phyloP scores from a whole-genome alignment of 1,284 basidiomycete species.

The Thecaphora thlaspeos region DNA sequence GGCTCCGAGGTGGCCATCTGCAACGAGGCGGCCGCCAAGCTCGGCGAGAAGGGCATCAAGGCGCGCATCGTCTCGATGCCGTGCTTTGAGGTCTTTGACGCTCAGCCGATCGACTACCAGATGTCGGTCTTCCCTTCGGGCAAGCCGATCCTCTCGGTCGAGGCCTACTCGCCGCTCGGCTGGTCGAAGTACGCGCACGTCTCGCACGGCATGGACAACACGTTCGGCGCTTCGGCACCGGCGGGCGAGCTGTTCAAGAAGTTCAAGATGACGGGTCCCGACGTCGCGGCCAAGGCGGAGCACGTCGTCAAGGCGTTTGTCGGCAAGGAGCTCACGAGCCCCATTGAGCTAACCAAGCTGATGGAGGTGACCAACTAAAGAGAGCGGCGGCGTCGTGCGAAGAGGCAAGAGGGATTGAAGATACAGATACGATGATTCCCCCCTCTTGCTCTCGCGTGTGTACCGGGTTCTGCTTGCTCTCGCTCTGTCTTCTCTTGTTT shows the following conservation, averaged over 20 bases:
- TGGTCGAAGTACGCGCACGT: constrained; percentile 57
- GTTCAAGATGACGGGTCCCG: constrained; percentile 61
- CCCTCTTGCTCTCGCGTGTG: too few relatives aligned
- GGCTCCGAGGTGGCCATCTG: constrained; percentile 86
- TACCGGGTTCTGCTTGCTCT: too few relatives aligned
- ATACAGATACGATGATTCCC: too few relatives aligned
- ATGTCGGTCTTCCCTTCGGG: constrained; percentile 82
- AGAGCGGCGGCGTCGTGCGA: too few relatives aligned
- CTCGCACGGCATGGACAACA: constrained; percentile 41
- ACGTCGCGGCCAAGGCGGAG: constrained; percentile 74
- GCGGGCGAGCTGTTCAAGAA: constrained; percentile 78
- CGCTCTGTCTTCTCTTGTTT: too few relatives aligned
- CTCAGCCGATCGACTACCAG: constrained; percentile 76
- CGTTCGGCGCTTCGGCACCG: constrained; percentile 77
- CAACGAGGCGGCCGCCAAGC: constrained; percentile 75
- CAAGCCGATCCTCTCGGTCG: constrained; percentile 83
- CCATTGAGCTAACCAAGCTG: constrained; percentile 61
- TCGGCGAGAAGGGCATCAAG: constrained; percentile 69
- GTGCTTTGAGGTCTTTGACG: constrained; percentile 85
- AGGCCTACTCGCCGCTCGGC: constrained; percentile 66
- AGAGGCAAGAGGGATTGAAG: too few relatives aligned
- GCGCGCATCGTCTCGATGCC: constrained; percentile 82
- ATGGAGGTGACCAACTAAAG: too few relatives aligned
- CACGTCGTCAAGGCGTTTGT: constrained; percentile 86
- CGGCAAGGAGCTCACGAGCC: constrained; percentile 74